Percentiles rank a stretch among this genome's conserved stretches.
Evolutionary conservation across 2,329 filamentous ascomycete species (phyloP).

Genomic region (Alternaria gaisen): DNA sequence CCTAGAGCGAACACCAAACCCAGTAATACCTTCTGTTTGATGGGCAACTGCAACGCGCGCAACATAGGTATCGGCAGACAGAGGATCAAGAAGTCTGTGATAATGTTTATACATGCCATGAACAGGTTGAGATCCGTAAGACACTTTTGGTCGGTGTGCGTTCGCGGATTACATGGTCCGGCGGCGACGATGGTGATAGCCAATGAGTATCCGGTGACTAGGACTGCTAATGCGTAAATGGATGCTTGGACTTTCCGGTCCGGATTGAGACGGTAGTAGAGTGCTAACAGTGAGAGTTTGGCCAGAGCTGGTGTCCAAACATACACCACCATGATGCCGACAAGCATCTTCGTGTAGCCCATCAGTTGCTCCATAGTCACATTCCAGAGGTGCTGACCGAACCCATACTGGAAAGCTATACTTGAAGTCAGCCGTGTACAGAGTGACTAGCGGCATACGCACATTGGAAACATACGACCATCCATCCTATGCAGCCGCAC

Average conservation of each 20-base stretch:
- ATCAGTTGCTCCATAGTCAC: slow-evolving; percentile 18
- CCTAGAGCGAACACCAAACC: slow-evolving; percentile 42
- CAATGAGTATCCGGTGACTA: slow-evolving; percentile 28
- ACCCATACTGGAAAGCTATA: slow-evolving; percentile 29
- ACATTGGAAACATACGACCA: slow-evolving; percentile 23
- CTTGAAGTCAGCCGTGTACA: slow-evolving; percentile 1
- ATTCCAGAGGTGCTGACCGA: slow-evolving; percentile 31
- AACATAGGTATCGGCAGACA: slow-evolving; percentile 38
- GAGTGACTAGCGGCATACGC: neutral
- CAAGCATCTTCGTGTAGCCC: slow-evolving; percentile 22
- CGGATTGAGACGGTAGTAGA: slow-evolving; percentile 31
- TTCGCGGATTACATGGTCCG: slow-evolving; percentile 28
- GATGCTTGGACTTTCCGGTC: slow-evolving; percentile 15
- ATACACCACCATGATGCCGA: slow-evolving; percentile 28
- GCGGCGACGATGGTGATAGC: slow-evolving; percentile 28
- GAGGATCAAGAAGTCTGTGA: slow-evolving; percentile 48
- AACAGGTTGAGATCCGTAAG: slow-evolving; percentile 29
- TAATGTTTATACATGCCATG: slow-evolving; percentile 42
- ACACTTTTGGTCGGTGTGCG: slow-evolving; percentile 22
- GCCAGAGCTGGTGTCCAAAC: slow-evolving; percentile 34
- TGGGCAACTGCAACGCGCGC: slow-evolving; percentile 34
- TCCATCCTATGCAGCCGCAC: slow-evolving; percentile 28
- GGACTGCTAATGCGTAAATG: slow-evolving; percentile 23
- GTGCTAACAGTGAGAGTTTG: slow-evolving; percentile 29
- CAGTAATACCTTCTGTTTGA: slow-evolving; percentile 40